Conservation (phyloP, 805 yeast species). For the Ogataea glucozyma region DNA sequence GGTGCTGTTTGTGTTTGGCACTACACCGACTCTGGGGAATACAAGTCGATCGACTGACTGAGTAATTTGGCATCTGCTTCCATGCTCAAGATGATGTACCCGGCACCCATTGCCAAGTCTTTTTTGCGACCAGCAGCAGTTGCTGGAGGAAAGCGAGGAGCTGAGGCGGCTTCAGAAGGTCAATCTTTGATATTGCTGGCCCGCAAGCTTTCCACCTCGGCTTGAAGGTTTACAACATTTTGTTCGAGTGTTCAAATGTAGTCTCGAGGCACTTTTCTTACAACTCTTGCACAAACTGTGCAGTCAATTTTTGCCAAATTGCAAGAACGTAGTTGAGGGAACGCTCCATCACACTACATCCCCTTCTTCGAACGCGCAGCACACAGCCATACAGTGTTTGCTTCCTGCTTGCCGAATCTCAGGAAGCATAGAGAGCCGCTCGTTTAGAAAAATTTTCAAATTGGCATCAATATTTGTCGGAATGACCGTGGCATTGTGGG, state of each 20-base stretch:
- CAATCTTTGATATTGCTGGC: background rate
- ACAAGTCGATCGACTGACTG: conserved; percentile 5
- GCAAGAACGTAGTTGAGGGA: conserved; percentile 46
- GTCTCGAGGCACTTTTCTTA: conserved; percentile 4
- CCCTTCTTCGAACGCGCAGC: conserved; percentile 49
- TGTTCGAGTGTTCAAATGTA: conserved; percentile 4
- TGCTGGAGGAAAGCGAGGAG: background rate
- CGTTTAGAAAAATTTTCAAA: background rate
- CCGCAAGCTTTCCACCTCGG: background rate
- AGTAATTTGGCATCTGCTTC: conserved; percentile 3
- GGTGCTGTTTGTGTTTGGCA: too few species aligned
- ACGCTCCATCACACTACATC: conserved; percentile 51
- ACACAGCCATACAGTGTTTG: conserved; percentile 46
- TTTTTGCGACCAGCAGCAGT: background rate
- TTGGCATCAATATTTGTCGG: background rate
- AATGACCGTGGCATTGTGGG: background rate
- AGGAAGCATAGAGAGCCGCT: background rate
- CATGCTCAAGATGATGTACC: conserved; percentile 2
- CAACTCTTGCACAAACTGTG: conserved; percentile 2
- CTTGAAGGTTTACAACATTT: background rate
- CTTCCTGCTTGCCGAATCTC: conserved; percentile 7
- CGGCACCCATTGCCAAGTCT: conserved; percentile 4
- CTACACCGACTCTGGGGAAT: conserved; percentile 3
- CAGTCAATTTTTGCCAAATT: conserved; percentile 25
- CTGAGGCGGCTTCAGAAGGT: background rate